phyloP scores from a whole-genome alignment of 1,139 yeast genomes.

The Casaregolazyma suthepensis region DNA sequence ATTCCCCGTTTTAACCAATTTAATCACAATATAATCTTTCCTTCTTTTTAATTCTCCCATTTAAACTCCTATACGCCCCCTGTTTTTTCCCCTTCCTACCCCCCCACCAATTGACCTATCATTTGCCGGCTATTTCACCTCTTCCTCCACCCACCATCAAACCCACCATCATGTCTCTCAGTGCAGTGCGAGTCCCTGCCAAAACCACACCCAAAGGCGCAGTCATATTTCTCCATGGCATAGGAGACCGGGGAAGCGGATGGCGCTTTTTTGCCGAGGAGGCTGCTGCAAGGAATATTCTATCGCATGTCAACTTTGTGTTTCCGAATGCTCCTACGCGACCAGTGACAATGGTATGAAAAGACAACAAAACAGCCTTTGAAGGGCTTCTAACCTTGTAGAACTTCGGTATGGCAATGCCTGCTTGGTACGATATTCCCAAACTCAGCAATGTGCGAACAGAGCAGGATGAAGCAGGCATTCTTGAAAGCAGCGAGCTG shows the following conservation, averaged over 20 bases:
- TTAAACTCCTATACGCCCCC: neutral
- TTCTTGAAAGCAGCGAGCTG: slow-evolving; percentile 48
- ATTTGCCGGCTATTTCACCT: neutral
- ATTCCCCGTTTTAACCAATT: neutral
- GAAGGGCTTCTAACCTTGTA: neutral
- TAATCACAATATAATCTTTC: neutral
- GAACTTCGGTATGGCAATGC: slow-evolving; percentile 62
- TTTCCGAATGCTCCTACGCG: slow-evolving; percentile 83
- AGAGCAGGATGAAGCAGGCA: slow-evolving; percentile 61
- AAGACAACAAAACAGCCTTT: neutral
- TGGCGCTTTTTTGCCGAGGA: slow-evolving; percentile 67
- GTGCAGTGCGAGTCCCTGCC: slow-evolving; percentile 26
- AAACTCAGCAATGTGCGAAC: slow-evolving; percentile 44
- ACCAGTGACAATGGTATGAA: slow-evolving; percentile 49
- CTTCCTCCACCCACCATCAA: neutral
- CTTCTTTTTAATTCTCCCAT: neutral
- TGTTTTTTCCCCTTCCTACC: neutral
- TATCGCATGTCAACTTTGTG: slow-evolving; percentile 62
- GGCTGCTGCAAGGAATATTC: slow-evolving; percentile 35
- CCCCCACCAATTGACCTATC: neutral
- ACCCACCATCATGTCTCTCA: slow-evolving; percentile 12
- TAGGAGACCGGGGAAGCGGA: slow-evolving; percentile 87
- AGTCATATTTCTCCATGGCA: slow-evolving; percentile 78
- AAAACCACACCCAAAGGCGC: slow-evolving; percentile 48
- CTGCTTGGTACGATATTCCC: slow-evolving; percentile 83